These are phyloP conservation scores for Helianthus tuberosus DNA, from an alignment of 129 eudicot genomes.

Conservation along the genomic window DNA sequence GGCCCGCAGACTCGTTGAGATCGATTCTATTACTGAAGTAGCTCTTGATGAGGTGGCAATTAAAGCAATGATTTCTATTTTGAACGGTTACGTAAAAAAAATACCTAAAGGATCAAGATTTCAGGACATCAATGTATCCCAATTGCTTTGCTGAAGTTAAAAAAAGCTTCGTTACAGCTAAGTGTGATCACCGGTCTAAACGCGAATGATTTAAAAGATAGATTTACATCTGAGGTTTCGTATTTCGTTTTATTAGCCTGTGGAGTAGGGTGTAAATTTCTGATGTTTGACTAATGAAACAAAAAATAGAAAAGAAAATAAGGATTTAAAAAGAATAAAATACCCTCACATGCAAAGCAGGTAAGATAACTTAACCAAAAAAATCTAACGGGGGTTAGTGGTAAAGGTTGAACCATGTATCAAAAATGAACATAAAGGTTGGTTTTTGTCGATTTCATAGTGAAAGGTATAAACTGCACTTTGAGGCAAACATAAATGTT, in stretches of 20 bases:
- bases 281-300: no score
- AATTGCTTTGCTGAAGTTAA: conserved; percentile 69
- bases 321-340: no score
- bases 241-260: conserved; percentile 70
- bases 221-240: conserved; percentile 66
- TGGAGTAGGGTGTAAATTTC: no score
- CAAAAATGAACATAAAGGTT: no score
- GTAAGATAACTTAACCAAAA: no score
- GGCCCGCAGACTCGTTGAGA: conserved; percentile 41
- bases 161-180: conserved; percentile 76
- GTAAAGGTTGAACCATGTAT: no score
- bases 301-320: no score
- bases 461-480: no score
- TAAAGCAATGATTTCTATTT: conserved; percentile 62
- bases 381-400: no score
- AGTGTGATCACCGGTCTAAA: conserved; percentile 80
- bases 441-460: no score
- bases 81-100: conserved; percentile 52
- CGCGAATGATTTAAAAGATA: conserved; percentile 61
- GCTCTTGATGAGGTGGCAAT: conserved; percentile 83
- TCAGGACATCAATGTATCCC: conserved; percentile 66
- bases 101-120: conserved; percentile 57
- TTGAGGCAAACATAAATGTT: no score
- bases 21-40: conserved; percentile 46
- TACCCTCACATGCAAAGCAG: no score